Base-by-base conservation (phyloP, 2,329 filamentous ascomycete genomes). In the Colletotrichum sp. region DNA sequence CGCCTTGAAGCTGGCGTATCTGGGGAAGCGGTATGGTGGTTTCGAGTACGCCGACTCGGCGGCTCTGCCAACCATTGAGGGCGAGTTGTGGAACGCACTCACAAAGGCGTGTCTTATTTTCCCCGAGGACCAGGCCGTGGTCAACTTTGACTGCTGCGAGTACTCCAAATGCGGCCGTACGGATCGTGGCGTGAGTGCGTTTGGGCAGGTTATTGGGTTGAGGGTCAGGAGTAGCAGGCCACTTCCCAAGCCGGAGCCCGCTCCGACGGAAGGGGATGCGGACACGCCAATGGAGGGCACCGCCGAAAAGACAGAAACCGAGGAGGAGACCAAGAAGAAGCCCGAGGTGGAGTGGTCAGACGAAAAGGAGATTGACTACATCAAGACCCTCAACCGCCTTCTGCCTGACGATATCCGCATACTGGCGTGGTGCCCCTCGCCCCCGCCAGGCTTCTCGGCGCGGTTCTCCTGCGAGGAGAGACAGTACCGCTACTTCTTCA, bases 401-500 rank as follows among this genome's bases (percentile, higher is more conserved):
- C 91, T 99, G 3, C 97, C 97, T 6, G 91, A 94, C 28, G 96
- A 98, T 83, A 99, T 99, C 81, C 92, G 95, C 76, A 89, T 98
- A 74, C 90, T 99, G 43, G 97, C 97, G 4, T 99, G 97, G 97
- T 98, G 96, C 82, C 95, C 96, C 0, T 89, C 92, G 34, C 95
- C 94, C 18, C 95, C 96, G 0, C 85, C 90, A 10, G 91, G 91
- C 77, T 99, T 99, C 84, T 96, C 95, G 39, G 97, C 97, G 6
- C 93, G 97, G 55, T 98, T 98, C 89, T 96, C 95, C 70, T 99
- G 97, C 85, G 92, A 94, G 77, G 96, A 98, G 85, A 91, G 97
- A 36, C 93, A 95, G 79, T 99, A 99, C 87, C 93, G 95, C 74
- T 99, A 99, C 86, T 99, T 98, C 88, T 99, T 99, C 87, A 99